Percentiles rank a stretch among this genome's conserved stretches.
Evolutionary conservation across 306 rosid genomes (phyloP).

Genomic region (Acacia melanoxylon): DNA sequence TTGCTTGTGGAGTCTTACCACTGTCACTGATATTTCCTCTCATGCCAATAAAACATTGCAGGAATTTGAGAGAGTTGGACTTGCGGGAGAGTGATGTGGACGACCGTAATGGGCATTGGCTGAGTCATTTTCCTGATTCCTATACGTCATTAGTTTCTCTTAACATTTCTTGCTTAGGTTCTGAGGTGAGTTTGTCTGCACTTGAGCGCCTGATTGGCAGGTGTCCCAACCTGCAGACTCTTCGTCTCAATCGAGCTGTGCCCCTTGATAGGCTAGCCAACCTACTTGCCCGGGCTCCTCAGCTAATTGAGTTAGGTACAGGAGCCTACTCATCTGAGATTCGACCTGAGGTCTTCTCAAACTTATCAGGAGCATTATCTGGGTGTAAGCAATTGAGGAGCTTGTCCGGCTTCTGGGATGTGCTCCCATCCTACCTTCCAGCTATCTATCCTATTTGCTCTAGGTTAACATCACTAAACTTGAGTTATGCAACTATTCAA

Average conservation of each 20-base stretch:
- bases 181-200: constrained; percentile 13
- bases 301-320: constrained; percentile 61
- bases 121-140: constrained; percentile 11
- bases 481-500: constrained; percentile 56
- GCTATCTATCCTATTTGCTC: constrained; percentile 58
- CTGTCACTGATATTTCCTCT: background rate
- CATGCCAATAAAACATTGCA: constrained; percentile 37
- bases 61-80: constrained; percentile 66
- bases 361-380: constrained; percentile 42
- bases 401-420: constrained; percentile 76
- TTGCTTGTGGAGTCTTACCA: constrained; percentile 12
- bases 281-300: constrained; percentile 56
- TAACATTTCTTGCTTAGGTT: constrained; percentile 14
- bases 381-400: constrained; percentile 54
- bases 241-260: constrained; percentile 64
- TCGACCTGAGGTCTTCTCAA: constrained; percentile 54
- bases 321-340: constrained; percentile 60
- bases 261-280: constrained; percentile 57
- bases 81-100: constrained; percentile 74
- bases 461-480: constrained; percentile 56
- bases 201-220: constrained; percentile 8
- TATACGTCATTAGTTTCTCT: constrained; percentile 4
- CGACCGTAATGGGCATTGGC: constrained; percentile 53
- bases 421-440: constrained; percentile 52
- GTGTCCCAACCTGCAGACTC: constrained; percentile 53